Evolutionary conservation across 2,329 filamentous ascomycete species (phyloP).

Genomic region (Zymoseptoria pseudotritici): DNA sequence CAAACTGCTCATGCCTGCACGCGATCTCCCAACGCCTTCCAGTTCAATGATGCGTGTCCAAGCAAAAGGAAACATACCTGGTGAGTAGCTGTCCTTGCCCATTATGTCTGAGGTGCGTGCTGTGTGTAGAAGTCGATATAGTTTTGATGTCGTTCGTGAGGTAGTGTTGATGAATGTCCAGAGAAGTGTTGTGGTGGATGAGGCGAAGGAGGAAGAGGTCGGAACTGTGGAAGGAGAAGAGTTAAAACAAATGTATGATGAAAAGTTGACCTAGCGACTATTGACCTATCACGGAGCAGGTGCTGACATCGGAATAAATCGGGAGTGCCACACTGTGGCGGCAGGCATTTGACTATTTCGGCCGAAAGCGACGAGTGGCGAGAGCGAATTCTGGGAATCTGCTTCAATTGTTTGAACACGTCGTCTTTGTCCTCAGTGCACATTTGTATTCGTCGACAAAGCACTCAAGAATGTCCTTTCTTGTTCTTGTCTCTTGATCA

Average conservation of each 20-base stretch:
- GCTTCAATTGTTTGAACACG: neutral
- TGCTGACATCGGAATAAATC: neutral
- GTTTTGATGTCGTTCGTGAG: neutral
- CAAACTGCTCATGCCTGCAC: neutral
- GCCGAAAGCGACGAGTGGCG: neutral
- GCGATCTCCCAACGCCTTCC: neutral
- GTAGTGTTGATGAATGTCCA: neutral
- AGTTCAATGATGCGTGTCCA: neutral
- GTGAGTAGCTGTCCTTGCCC: constrained; percentile 33
- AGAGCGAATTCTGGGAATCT: neutral
- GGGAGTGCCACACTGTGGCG: neutral
- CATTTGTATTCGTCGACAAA: neutral
- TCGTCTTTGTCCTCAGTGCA: too few species aligned
- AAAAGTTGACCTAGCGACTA: neutral
- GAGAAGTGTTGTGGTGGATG: neutral
- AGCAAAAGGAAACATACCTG: constrained; percentile 25
- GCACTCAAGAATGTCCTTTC: too few species aligned
- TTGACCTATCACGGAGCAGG: neutral
- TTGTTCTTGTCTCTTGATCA: too few species aligned
- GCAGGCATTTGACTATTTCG: neutral
- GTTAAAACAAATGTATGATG: neutral
- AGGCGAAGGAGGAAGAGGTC: neutral
- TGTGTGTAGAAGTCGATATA: neutral
- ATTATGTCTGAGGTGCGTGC: constrained; percentile 24
- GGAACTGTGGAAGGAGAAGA: neutral